These are phyloP conservation scores for Pyricularia sp. DNA, from an alignment of 2,329 filamentous ascomycete genomes.

Conservation along the genomic window DNA sequence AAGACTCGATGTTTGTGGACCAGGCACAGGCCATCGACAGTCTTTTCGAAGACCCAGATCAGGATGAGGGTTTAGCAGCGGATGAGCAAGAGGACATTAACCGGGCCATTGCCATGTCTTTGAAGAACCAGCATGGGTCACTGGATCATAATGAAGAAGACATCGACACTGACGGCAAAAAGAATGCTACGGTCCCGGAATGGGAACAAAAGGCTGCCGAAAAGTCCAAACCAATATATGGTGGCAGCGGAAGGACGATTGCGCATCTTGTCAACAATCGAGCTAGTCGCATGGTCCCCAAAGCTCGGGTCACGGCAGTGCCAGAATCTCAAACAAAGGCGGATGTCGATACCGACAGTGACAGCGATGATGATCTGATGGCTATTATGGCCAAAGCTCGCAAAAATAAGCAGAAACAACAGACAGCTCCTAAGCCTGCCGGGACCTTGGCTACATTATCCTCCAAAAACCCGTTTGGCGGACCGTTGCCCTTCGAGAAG, in stretches of 20 bases:
- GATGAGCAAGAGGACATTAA: conserved; percentile 52
- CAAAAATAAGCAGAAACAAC: conserved; percentile 33
- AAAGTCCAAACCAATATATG: conserved; percentile 35
- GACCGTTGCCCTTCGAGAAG: conserved; percentile 84
- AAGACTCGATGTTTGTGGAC: conserved; percentile 44
- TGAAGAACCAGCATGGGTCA: conserved; percentile 50
- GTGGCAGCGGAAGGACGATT: conserved; percentile 46
- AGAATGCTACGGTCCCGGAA: conserved; percentile 35
- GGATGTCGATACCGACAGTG: conserved; percentile 37
- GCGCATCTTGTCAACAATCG: conserved; percentile 64
- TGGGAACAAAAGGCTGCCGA: conserved; percentile 44
- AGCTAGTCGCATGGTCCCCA: conserved; percentile 35
- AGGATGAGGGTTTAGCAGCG: conserved; percentile 12
- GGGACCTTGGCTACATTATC: conserved; percentile 6
- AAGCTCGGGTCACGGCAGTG: conserved; percentile 6
- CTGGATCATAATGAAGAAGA: conserved; percentile 17
- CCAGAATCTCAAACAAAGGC: not conserved
- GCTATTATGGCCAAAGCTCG: conserved; percentile 62
- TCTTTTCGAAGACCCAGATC: conserved; percentile 19
- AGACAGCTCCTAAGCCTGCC: not conserved
- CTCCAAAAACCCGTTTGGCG: conserved; percentile 52
- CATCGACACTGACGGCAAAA: conserved; percentile 20
- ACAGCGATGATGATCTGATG: conserved; percentile 70
- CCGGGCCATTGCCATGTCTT: conserved; percentile 72
- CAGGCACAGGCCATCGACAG: conserved; percentile 14